Evolutionary conservation across 2,329 filamentous ascomycete genomes (phyloP).

Genomic region (Colletotrichum truncatum): DNA sequence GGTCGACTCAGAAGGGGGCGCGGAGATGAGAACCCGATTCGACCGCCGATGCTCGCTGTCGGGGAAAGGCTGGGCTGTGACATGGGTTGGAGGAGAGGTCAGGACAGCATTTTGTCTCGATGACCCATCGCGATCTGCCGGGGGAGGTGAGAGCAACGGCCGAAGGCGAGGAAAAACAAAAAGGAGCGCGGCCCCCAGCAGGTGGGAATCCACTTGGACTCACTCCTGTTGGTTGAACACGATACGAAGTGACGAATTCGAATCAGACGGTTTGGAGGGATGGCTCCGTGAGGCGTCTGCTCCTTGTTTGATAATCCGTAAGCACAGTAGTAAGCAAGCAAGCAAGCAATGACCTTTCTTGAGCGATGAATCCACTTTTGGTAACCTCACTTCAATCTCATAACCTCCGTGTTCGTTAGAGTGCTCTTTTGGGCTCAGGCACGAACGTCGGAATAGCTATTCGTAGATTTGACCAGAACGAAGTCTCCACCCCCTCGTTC

Average conservation of each 20-base stretch:
- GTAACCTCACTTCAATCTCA: slow-evolving; percentile 17
- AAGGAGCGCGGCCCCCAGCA: background rate
- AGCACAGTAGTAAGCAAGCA: no score
- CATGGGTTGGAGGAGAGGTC: background rate
- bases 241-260: background rate
- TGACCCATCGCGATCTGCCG: slow-evolving; percentile 8
- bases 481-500: background rate
- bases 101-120: background rate
- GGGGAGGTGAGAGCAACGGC: background rate
- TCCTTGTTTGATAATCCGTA: background rate
- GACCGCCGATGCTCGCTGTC: slow-evolving; percentile 13
- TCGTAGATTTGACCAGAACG: no score
- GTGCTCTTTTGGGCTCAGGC: background rate
- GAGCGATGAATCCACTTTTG: background rate
- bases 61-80: background rate
- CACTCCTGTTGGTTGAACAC: slow-evolving; percentile 6
- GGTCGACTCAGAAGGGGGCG: slow-evolving; percentile 13
- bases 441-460: background rate
- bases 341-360: background rate
- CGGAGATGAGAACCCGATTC: slow-evolving; percentile 21
- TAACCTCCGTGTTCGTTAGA: background rate
- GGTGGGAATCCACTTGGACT: background rate
- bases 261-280: background rate
- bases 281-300: background rate
- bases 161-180: background rate